Percentiles rank a stretch among this genome's conserved stretches.
These are phyloP conservation scores for Scheffersomyces lignicola DNA, from an alignment of 1,139 yeast species.

Conservation along the genomic window DNA sequence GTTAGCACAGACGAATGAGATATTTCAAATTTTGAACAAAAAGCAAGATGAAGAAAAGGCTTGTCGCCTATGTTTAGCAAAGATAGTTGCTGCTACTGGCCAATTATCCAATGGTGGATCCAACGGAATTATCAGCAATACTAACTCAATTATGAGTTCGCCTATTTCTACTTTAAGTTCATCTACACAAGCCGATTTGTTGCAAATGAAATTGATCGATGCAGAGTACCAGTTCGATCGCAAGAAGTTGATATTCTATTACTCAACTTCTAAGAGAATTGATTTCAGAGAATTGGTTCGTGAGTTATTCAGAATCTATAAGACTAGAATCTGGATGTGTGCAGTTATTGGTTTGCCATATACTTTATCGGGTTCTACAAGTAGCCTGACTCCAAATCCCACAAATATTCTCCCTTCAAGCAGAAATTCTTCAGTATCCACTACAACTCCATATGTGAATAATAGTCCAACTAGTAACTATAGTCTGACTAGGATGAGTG, in stretches of 20 bases:
- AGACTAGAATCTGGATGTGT: slow-evolving; percentile 97
- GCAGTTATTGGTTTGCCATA: slow-evolving; percentile 56
- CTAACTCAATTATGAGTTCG: slow-evolving; percentile 8
- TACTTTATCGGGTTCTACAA: slow-evolving; percentile 12
- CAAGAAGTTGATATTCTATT: slow-evolving; percentile 86
- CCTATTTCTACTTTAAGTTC: slow-evolving; percentile 4
- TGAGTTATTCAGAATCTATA: slow-evolving; percentile 88
- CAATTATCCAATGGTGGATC: slow-evolving; percentile 5
- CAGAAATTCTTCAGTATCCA: background rate
- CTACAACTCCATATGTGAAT: background rate
- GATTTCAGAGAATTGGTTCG: slow-evolving; percentile 92
- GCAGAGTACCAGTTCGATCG: slow-evolving; percentile 97
- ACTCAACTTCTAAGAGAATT: slow-evolving; percentile 72
- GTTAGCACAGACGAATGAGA: slow-evolving; percentile 62
- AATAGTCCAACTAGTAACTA: slow-evolving; percentile 1
- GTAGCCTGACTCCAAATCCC: too few relatives aligned
- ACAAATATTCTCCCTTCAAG: too few relatives aligned
- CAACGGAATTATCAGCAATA: background rate
- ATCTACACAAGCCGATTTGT: slow-evolving; percentile 21
- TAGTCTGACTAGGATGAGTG: background rate
- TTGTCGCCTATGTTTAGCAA: slow-evolving; percentile 57
- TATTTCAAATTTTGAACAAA: slow-evolving; percentile 58
- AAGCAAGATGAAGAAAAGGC: slow-evolving; percentile 74
- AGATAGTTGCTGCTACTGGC: slow-evolving; percentile 46
- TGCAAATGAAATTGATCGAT: slow-evolving; percentile 53